Conservation (phyloP, 176 grass and related monocot genomes). For the Melocanna baccifera region DNA sequence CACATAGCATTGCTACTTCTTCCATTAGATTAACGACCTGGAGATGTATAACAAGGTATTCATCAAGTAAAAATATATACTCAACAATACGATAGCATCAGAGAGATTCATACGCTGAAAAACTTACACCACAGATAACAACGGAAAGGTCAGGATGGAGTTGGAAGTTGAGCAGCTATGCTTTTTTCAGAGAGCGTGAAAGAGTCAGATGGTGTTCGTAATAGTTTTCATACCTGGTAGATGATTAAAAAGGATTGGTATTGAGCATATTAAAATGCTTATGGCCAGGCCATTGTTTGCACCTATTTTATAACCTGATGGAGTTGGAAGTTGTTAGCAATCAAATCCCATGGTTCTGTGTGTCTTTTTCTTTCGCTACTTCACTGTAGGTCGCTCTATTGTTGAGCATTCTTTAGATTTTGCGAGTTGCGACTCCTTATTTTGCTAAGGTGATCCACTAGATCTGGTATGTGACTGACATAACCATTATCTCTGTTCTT, state of each 20-base stretch:
- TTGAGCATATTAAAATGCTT: slow-evolving; percentile 22
- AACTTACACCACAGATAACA: too few relatives aligned
- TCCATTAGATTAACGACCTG: too few relatives aligned
- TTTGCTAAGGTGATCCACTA: neutral
- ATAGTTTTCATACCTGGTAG: slow-evolving; percentile 9
- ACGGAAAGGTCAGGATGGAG: too few relatives aligned
- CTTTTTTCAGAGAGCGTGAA: neutral
- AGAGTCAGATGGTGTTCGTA: slow-evolving; percentile 12
- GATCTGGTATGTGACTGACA: neutral
- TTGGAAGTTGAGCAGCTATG: slow-evolving; percentile 6
- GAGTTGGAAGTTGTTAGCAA: slow-evolving; percentile 18
- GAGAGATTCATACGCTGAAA: too few relatives aligned
- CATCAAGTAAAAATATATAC: too few relatives aligned
- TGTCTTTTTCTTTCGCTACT: slow-evolving; percentile 5
- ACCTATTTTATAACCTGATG: slow-evolving; percentile 9
- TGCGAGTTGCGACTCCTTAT: neutral
- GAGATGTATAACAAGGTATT: too few relatives aligned
- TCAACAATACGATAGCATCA: too few relatives aligned
- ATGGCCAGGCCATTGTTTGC: neutral
- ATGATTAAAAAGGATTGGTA: neutral
- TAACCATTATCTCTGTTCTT: neutral
- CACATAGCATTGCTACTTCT: too few relatives aligned
- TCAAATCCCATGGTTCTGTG: neutral
- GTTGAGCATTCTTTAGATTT: slow-evolving; percentile 17
- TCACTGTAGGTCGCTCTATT: neutral